Conservation (phyloP, 2,329 filamentous ascomycete genomes). For the Elsinoe batatas region DNA sequence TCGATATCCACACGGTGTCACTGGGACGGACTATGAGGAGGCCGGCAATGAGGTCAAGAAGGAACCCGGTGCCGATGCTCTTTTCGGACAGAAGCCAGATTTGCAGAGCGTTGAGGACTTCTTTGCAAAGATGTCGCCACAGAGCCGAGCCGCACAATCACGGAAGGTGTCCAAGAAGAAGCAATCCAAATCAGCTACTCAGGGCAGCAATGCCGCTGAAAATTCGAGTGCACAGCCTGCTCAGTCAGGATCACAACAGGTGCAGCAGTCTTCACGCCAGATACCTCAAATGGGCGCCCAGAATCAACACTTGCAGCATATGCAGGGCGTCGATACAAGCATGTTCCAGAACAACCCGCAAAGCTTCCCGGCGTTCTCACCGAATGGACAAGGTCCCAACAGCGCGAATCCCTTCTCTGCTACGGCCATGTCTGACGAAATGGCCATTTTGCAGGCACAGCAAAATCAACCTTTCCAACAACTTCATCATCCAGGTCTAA, state of each 20-base stretch:
- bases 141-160: constrained; percentile 33
- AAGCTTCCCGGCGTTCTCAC: constrained; percentile 16
- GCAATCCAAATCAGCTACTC: constrained; percentile 22
- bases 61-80: constrained; percentile 75
- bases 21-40: constrained; percentile 72
- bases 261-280: constrained; percentile 17
- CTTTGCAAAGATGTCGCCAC: constrained; percentile 68
- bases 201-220: constrained; percentile 12
- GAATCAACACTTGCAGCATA: constrained; percentile 9
- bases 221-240: constrained; percentile 12
- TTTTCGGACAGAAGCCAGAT: constrained; percentile 78
- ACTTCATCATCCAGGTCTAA: constrained; percentile 39
- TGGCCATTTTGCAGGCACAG: constrained; percentile 16
- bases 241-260: constrained; percentile 16
- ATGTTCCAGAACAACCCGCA: constrained; percentile 19
- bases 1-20: constrained; percentile 84
- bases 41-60: constrained; percentile 52
- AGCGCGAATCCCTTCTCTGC: constrained; percentile 1
- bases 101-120: constrained; percentile 93
- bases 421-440: constrained; percentile 9
- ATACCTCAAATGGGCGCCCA: constrained; percentile 15
- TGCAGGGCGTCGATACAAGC: neutral
- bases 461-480: constrained; percentile 30
- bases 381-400: constrained; percentile 3
- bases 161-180: constrained; percentile 28